phyloP scores from a whole-genome alignment of 192 early-diverging fungal species.

The Backusella luteola region DNA sequence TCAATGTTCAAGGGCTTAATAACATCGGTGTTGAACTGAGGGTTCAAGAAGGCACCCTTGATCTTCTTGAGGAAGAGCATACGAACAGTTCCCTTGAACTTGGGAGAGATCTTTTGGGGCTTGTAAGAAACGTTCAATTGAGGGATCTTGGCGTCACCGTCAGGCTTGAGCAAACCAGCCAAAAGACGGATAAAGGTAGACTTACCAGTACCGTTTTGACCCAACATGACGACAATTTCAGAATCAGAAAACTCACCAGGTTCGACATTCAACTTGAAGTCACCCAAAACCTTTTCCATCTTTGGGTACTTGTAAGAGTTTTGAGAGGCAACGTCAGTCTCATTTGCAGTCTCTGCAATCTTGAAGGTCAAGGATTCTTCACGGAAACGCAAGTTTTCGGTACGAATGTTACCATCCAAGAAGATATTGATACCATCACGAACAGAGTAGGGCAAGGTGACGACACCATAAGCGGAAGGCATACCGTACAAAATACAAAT shows the following conservation, averaged over 20 bases:
- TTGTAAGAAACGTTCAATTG: constrained; percentile 92
- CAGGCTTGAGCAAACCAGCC: constrained; percentile 78
- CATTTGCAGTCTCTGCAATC: constrained; percentile 88
- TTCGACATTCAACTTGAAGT: constrained; percentile 78
- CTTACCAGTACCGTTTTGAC: constrained; percentile 98
- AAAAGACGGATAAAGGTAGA: constrained; percentile 96
- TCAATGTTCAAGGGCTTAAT: constrained; percentile 94
- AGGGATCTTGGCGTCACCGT: constrained; percentile 76
- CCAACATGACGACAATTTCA: constrained; percentile 97
- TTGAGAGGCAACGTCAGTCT: constrained; percentile 60
- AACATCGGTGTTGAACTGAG: constrained; percentile 97
- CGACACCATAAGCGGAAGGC: constrained; percentile 95
- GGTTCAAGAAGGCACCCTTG: constrained; percentile 77
- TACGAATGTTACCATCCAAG: constrained; percentile 94
- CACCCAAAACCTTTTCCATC: constrained; percentile 83
- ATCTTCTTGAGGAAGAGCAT: constrained; percentile 91
- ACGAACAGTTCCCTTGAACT: constrained; percentile 90
- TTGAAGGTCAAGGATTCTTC: constrained; percentile 92
- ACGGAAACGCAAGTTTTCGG: constrained; percentile 99
- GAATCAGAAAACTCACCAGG: constrained; percentile 92
- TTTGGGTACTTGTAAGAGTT: constrained; percentile 82
- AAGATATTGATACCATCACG: constrained; percentile 99
- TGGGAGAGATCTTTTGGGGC: constrained; percentile 98
- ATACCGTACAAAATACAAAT: constrained; percentile 98
- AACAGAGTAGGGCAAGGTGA: constrained; percentile 94